Evolutionary conservation across 257 asterid genomes (phyloP).

Genomic region (Forsythia suspensa): DNA sequence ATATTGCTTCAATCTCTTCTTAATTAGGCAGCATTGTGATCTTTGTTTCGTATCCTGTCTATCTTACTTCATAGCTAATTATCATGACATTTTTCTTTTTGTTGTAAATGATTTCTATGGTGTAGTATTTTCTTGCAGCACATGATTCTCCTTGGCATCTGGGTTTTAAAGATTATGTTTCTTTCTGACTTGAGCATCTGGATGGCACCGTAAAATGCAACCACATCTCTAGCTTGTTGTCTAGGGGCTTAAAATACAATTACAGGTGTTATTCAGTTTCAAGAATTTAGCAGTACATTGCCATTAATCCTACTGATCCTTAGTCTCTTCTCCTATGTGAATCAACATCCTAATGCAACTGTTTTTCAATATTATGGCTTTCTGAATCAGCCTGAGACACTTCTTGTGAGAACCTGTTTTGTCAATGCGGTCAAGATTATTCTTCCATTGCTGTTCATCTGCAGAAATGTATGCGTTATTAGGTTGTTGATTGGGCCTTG

Average conservation of each 20-base stretch:
- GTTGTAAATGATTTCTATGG: background rate
- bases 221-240: background rate
- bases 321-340: background rate
- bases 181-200: background rate
- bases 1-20: background rate
- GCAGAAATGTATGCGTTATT: slow-evolving; percentile 1
- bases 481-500: background rate
- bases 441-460: slow-evolving; percentile 6
- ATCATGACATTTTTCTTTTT: background rate
- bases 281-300: background rate
- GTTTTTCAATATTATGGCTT: background rate
- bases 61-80: background rate
- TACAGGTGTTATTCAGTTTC: background rate
- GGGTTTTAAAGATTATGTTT: background rate
- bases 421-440: background rate
- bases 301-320: background rate
- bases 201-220: background rate
- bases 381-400: background rate
- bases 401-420: background rate
- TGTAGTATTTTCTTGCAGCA: background rate
- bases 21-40: background rate
- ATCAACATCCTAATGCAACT: background rate
- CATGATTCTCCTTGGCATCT: background rate
- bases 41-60: background rate
- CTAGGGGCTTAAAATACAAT: background rate